Base-by-base conservation (phyloP, 495 filamentous ascomycete genomes). In the Penicillium canariense region DNA sequence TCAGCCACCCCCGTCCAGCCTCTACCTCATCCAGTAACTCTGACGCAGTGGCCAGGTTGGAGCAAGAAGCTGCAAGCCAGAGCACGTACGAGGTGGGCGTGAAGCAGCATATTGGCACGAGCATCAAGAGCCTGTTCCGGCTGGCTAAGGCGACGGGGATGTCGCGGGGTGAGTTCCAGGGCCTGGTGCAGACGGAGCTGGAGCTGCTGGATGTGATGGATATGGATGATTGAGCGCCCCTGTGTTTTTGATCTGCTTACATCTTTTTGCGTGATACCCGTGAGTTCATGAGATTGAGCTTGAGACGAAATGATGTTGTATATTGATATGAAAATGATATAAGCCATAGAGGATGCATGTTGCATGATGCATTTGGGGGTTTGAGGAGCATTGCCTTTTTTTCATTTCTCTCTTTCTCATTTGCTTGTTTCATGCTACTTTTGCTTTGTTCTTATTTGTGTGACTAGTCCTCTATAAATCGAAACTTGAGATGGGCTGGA, bases 51-150 rank as follows among this genome's bases (percentile, higher is more conserved):
- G 83, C 84, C 5, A 85, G 77, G 55, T 67, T 91, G 35, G 90
- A 89, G 61, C 78, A 81, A 26, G 77, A 77, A 20, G 87, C 86
- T 3, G 80, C 80, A 46, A 82, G 69, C 43, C 83, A 84, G 53
- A 84, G 84, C 17, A 80, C 84, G 46, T 86, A 78, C 49, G 91
- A 96, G 65, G 76, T 88, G 12, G 91, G 86, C 3, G 84, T 97
- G 18, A 89, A 90, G 68, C 90, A 96, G 68, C 94, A 97, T 69
- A 86, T 98, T 23, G 83, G 87, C 38, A 84, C 88, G 6, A 92
- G 86, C 63, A 84, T 98, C 55, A 92, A 96, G 77, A 94, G 89
- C 68, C 68, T 98, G 56, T 96, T 87, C 64, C 77, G 90, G 32
- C 74, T 98, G 28, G 90, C 91, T 38, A 83, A 84, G 61, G 80